These are phyloP conservation scores for Galerina sulciceps DNA, from an alignment of 768 basidiomycete genomes.

Conservation along the genomic window DNA sequence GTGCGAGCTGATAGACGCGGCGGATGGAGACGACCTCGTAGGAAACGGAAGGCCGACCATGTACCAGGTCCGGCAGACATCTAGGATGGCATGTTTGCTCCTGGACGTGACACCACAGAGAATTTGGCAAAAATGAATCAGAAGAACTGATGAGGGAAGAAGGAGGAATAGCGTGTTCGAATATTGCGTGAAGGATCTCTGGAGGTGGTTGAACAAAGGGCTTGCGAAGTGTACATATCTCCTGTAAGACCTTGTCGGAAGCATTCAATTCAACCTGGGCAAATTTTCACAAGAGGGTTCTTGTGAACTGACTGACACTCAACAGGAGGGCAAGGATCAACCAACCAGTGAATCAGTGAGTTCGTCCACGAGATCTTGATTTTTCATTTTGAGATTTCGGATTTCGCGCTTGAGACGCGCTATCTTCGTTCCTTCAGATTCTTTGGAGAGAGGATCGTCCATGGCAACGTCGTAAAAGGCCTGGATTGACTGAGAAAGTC, in stretches of 20 bases:
- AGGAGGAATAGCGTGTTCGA: conserved; percentile 26
- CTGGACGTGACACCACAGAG: conserved; percentile 26
- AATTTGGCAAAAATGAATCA: conserved; percentile 14
- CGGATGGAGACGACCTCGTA: conserved; percentile 30
- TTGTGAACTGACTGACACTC: neutral
- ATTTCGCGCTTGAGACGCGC: neutral
- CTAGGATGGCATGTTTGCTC: conserved; percentile 18
- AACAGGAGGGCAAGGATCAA: neutral
- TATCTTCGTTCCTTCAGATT: too few species aligned
- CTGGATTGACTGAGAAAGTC: too few species aligned
- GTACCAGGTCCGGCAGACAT: conserved; percentile 32
- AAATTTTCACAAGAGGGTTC: neutral
- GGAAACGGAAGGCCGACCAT: conserved; percentile 20
- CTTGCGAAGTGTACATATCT: conserved; percentile 7
- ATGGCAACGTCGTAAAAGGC: too few species aligned
- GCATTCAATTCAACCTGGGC: neutral
- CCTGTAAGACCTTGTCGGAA: neutral
- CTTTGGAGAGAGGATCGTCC: too few species aligned
- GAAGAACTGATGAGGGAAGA: conserved; percentile 21
- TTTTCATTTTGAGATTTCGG: neutral
- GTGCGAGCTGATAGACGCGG: conserved; percentile 23
- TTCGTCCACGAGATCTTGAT: neutral
- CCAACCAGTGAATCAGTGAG: neutral
- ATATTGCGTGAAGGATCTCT: conserved; percentile 29
- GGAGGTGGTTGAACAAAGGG: conserved; percentile 20